Evolutionary conservation across 257 asterid genomes (phyloP).

Genomic region (Solanum rostratum): DNA sequence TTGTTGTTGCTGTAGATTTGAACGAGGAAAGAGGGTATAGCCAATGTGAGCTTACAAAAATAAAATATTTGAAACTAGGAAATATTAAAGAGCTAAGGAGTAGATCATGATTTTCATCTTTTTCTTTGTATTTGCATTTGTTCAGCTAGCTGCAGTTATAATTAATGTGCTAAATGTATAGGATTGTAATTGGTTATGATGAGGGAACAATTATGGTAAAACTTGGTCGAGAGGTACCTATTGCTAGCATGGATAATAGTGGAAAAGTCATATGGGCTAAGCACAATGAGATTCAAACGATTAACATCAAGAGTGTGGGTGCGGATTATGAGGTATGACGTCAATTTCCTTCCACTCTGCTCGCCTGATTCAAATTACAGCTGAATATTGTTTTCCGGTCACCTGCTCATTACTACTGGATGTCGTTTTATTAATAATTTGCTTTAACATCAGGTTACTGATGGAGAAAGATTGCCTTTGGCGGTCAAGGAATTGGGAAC

Average conservation of each 20-base stretch:
- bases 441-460: conserved; percentile 52
- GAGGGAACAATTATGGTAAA: conserved; percentile 99
- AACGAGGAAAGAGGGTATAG: background rate
- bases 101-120: background rate
- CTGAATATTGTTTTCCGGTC: background rate
- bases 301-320: conserved; percentile 88
- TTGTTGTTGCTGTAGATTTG: background rate
- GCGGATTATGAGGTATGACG: conserved; percentile 67
- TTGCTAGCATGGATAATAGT: conserved; percentile 93
- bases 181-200: conserved; percentile 96
- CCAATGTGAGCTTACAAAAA: background rate
- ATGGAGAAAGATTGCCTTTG: conserved; percentile 93
- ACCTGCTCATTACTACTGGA: background rate
- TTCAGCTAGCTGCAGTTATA: background rate
- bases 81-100: background rate
- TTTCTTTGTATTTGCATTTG: background rate
- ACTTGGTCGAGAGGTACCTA: conserved; percentile 95
- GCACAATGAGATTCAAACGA: conserved; percentile 96
- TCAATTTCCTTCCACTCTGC: background rate
- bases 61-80: background rate
- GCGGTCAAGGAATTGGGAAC: conserved; percentile 95
- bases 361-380: background rate
- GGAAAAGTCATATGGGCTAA: conserved; percentile 97
- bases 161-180: conserved; percentile 19
- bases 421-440: background rate